phyloP scores from a whole-genome alignment of 2,329 filamentous ascomycete genomes.

The Monosporascus sp. region DNA sequence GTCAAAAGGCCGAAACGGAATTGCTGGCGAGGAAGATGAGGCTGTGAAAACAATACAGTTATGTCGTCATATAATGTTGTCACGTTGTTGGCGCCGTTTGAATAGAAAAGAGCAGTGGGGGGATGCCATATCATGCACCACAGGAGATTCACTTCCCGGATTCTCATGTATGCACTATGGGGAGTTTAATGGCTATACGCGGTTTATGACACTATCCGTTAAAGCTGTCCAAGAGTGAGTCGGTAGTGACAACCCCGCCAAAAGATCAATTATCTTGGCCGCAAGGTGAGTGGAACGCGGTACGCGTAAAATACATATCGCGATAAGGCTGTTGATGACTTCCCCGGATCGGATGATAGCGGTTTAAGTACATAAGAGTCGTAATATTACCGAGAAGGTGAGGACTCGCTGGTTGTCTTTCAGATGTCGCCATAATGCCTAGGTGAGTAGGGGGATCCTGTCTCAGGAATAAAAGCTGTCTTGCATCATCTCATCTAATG shows the following conservation, averaged over 20 bases:
- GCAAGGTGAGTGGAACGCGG: not conserved
- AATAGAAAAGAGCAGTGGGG: too few relatives aligned
- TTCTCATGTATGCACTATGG: too few relatives aligned
- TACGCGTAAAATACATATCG: constrained; percentile 5
- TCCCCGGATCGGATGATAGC: not conserved
- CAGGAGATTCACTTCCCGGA: too few relatives aligned
- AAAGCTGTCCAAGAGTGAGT: too few relatives aligned
- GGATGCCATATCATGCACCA: too few relatives aligned
- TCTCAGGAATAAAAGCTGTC: not conserved
- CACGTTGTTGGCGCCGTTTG: too few relatives aligned
- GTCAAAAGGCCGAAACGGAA: too few relatives aligned
- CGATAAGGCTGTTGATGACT: not conserved
- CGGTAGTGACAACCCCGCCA: not conserved
- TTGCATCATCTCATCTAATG: constrained; percentile 2
- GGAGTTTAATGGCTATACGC: not conserved
- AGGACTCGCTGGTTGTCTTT: not conserved
- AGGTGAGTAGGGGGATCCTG: not conserved
- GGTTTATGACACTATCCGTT: not conserved
- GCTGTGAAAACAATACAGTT: too few relatives aligned
- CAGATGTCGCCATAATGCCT: constrained; percentile 18
- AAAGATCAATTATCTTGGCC: not conserved
- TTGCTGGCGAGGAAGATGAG: too few relatives aligned
- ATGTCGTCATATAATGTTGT: too few relatives aligned
- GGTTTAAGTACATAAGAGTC: not conserved
- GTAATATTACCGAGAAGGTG: too few relatives aligned